Conservation (phyloP, 345 rosid species). For the Boechera divaricarpa region DNA sequence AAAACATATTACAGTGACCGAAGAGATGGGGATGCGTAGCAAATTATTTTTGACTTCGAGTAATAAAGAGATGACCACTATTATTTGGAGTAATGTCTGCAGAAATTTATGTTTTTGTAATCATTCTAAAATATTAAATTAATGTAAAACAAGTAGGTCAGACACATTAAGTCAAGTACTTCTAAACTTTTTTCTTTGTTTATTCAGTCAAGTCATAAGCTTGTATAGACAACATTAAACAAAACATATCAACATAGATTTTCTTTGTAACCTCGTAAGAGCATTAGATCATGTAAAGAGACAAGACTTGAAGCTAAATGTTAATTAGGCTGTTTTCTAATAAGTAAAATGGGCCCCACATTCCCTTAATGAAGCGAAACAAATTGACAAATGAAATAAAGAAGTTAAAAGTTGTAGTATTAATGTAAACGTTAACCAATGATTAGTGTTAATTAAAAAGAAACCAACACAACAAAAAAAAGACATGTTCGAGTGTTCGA, state of each 20-base stretch:
- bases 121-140: slow-evolving; percentile 27
- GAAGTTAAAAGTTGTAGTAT: background rate
- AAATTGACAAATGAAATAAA: slow-evolving; percentile 26
- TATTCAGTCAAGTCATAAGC: slow-evolving; percentile 31
- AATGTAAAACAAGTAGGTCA: slow-evolving; percentile 28
- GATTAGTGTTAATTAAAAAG: slow-evolving; percentile 36
- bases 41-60: background rate
- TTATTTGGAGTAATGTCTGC: slow-evolving; percentile 1
- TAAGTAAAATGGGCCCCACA: slow-evolving; percentile 38
- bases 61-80: slow-evolving; percentile 15
- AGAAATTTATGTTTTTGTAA: slow-evolving; percentile 1
- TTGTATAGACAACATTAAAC: slow-evolving; percentile 44
- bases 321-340: slow-evolving; percentile 32
- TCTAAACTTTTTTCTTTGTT: slow-evolving; percentile 27
- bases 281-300: slow-evolving; percentile 46
- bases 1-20: background rate
- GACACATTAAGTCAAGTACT: slow-evolving; percentile 32
- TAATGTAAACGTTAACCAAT: slow-evolving; percentile 35
- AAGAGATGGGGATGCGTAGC: background rate
- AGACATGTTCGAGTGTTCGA: slow-evolving; percentile 30
- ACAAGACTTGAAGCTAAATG: slow-evolving; percentile 42
- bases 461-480: slow-evolving; percentile 25
- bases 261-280: slow-evolving; percentile 49
- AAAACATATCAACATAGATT: slow-evolving; percentile 47
- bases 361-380: slow-evolving; percentile 32